Percentiles rank a stretch among this genome's conserved stretches.
phyloP scores from a whole-genome alignment of 208 protist species.

The Wallacemonas sp. region DNA sequence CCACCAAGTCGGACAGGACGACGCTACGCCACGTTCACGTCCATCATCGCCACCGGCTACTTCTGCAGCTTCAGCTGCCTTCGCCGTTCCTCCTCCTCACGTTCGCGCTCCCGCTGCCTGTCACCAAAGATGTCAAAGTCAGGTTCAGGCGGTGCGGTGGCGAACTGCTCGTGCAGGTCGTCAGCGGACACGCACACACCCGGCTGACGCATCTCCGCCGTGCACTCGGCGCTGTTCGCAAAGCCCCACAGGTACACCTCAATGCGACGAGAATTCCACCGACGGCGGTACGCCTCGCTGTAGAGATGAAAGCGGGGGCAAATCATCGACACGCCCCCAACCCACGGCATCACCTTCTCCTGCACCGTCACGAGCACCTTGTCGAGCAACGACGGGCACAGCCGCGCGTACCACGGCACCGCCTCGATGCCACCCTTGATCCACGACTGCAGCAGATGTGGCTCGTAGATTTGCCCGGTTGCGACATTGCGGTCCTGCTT shows the following conservation, averaged over 20 bases:
- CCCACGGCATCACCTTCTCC: constrained; percentile 61
- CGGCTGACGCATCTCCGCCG: constrained; percentile 60
- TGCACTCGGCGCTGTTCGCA: constrained; percentile 39
- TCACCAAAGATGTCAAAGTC: constrained; percentile 85
- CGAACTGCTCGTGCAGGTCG: constrained; percentile 69
- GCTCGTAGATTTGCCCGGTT: constrained; percentile 71
- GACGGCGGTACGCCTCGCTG: constrained; percentile 44
- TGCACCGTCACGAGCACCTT: constrained; percentile 44
- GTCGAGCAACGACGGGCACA: constrained; percentile 57
- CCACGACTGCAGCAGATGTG: constrained; percentile 32
- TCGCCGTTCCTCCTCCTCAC: constrained; percentile 34
- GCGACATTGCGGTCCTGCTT: constrained; percentile 64
- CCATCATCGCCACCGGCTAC: too few relatives aligned
- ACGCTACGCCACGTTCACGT: too few relatives aligned
- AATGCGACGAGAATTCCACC: constrained; percentile 72
- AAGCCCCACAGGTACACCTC: constrained; percentile 85
- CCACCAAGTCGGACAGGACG: too few relatives aligned
- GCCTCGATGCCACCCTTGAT: constrained; percentile 14
- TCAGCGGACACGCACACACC: constrained; percentile 74
- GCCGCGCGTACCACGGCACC: constrained; percentile 35
- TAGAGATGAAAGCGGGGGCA: constrained; percentile 66
- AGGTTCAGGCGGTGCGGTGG: constrained; percentile 40
- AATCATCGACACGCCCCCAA: constrained; percentile 77
- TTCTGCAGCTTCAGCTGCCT: constrained; percentile 22
- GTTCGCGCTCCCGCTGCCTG: constrained; percentile 42